These are phyloP conservation scores for Solanum habrochaites DNA, from an alignment of 257 asterid species.

Conservation along the genomic window DNA sequence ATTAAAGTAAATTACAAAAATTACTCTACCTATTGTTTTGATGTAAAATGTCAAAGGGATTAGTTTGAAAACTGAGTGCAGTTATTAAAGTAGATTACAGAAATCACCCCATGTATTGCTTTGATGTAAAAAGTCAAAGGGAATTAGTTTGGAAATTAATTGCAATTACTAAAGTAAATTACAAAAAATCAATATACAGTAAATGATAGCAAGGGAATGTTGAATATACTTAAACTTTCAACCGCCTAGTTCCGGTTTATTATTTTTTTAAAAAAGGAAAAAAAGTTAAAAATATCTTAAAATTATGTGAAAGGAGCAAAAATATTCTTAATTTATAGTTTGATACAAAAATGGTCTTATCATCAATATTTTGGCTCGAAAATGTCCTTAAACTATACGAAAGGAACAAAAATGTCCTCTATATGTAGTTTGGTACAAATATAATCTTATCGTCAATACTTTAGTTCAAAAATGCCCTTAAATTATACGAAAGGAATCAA, in stretches of 20 bases:
- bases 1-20: not conserved
- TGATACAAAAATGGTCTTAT: no score
- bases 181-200: not conserved
- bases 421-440: no score
- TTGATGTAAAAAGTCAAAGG: not conserved
- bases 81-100: not conserved
- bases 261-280: rapidly evolving
- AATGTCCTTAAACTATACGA: no score
- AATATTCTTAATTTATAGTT: no score
- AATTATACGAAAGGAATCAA: no score
- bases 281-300: no score
- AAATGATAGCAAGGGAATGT: not conserved
- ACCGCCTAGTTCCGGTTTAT: not conserved
- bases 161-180: not conserved
- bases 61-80: not conserved
- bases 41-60: not conserved
- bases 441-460: no score
- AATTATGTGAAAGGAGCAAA: no score
- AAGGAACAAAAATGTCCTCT: no score
- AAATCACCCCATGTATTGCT: not conserved
- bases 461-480: no score
- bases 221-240: not conserved
- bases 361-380: no score
- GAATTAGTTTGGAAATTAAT: not conserved
- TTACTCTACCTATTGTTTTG: not conserved